Evolutionary conservation across 2,329 filamentous ascomycete genomes (phyloP).

Genomic region (Fusarium sp.): DNA sequence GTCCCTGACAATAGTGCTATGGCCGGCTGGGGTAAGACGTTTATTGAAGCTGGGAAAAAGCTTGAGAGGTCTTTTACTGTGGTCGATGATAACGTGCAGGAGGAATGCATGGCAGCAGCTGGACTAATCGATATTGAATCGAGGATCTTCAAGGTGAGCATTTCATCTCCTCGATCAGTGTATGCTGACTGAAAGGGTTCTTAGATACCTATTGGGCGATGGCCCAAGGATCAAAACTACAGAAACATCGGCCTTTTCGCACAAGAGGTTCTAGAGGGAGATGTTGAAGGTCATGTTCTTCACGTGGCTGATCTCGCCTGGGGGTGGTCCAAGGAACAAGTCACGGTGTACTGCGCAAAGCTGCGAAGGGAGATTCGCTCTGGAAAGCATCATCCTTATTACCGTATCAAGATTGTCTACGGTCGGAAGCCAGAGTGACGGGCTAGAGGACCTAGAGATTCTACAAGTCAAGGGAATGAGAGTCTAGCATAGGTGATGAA

Average conservation of each 20-base stretch:
- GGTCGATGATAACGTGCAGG: neutral
- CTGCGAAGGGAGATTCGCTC: neutral
- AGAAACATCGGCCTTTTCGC: conserved; percentile 4
- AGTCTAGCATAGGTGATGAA: neutral
- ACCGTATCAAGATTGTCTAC: neutral
- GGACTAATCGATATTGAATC: conserved; percentile 1
- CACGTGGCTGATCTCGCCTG: neutral
- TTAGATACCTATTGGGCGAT: conserved; percentile 12
- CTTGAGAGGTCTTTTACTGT: neutral
- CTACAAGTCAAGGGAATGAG: neutral
- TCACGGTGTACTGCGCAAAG: neutral
- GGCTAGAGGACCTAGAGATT: neutral
- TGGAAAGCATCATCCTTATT: neutral
- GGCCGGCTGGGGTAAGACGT: neutral
- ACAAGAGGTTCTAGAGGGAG: neutral
- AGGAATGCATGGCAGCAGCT: neutral
- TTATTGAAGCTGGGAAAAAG: neutral
- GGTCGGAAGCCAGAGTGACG: neutral
- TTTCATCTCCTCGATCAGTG: neutral
- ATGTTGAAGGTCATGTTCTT: conserved; percentile 9
- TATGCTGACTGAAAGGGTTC: neutral
- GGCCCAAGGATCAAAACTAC: conserved; percentile 2
- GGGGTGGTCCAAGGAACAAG: neutral
- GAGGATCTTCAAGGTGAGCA: conserved; percentile 2
- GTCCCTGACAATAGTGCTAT: neutral